Percentiles rank a stretch among this genome's conserved stretches.
Evolutionary conservation across 495 filamentous ascomycete species (phyloP).

Genomic region (Cercophora scortea): DNA sequence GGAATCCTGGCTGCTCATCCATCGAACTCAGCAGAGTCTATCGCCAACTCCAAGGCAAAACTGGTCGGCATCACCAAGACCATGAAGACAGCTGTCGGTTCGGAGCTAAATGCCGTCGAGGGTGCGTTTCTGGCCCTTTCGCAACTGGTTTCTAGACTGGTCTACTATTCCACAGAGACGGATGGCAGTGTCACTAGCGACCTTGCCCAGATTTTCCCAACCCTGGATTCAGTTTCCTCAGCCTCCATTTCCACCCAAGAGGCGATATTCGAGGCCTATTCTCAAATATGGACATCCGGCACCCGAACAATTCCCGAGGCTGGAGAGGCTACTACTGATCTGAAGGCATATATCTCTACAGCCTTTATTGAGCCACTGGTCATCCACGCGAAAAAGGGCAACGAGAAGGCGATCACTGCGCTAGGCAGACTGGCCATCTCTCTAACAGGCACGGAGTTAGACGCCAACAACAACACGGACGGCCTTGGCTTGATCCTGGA

Average conservation of each 20-base stretch:
- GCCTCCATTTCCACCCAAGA: constrained; percentile 23
- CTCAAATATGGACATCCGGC: constrained; percentile 66
- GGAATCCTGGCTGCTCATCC: constrained; percentile 71
- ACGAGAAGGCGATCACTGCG: constrained; percentile 69
- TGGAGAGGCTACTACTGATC: not conserved
- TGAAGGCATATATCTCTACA: constrained; percentile 4
- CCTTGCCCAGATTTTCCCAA: constrained; percentile 12
- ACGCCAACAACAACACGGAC: not conserved
- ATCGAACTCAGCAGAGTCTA: constrained; percentile 22
- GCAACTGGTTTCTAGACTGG: constrained; percentile 18
- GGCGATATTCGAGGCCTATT: constrained; percentile 54
- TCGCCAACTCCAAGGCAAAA: constrained; percentile 2
- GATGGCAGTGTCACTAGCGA: not conserved
- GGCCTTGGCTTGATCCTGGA: constrained; percentile 40
- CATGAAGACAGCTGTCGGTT: constrained; percentile 21
- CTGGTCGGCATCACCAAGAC: constrained; percentile 12
- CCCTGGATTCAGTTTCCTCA: constrained; percentile 12
- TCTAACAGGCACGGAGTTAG: constrained; percentile 19
- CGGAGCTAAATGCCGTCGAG: constrained; percentile 30
- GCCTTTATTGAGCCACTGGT: constrained; percentile 50
- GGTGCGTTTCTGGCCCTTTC: constrained; percentile 24
- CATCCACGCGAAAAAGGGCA: constrained; percentile 64
- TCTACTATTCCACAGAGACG: constrained; percentile 14
- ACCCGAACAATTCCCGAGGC: constrained; percentile 16
- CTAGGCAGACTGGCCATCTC: constrained; percentile 61